Base-by-base conservation (phyloP, 306 rosid genomes). In the Sicyos baderoa region DNA sequence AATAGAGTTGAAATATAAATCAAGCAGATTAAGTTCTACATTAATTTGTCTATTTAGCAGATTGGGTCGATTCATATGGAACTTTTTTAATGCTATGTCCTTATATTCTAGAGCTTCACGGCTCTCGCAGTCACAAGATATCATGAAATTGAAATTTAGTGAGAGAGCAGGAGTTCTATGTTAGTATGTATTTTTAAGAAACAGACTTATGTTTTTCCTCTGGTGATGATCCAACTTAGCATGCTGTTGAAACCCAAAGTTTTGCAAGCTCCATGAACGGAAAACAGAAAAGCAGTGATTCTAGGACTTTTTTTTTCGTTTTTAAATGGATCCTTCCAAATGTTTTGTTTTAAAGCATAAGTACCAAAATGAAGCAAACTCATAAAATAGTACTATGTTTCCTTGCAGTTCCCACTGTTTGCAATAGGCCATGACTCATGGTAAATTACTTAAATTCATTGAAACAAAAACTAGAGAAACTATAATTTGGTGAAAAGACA, bases 211-310 rank as follows among this genome's bases (percentile, higher is more conserved):
- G 7, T 35, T 3, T 35, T 35, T 35, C 40, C 7, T 6, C 40
- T 35, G 40, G 40, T 35, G 7, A 35, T 35, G 40, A 35, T 35
- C 40, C 7, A 35, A 35, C 40, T 35, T 35, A 35, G 7, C 40
- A 3, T 4, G 40, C 40, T 35, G 40, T 45, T 65, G 71, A 65
- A n/a, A 42, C 19, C 35, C 52, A 65, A 44, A 9, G 18, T n/a
- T 44, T 64, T 21, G 40, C 35, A 45, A 65, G 32, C 71, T 45
- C 54, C 17, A 21, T 19, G 18, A 65, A 65, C 44, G 54, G 70
- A 32, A 17, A 40, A 18, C 51, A 37, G 47, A 37, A 62, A 17
- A 63, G 15, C 9, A 21, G n/a, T 27, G 11, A 42, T 42, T 25
- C 29, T 25, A 25, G 29, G 29, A 25, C 29, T 63, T 42, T 37